Evolutionary conservation across 805 yeast species (phyloP).

Genomic region (Yamadazyma tumulicola): DNA sequence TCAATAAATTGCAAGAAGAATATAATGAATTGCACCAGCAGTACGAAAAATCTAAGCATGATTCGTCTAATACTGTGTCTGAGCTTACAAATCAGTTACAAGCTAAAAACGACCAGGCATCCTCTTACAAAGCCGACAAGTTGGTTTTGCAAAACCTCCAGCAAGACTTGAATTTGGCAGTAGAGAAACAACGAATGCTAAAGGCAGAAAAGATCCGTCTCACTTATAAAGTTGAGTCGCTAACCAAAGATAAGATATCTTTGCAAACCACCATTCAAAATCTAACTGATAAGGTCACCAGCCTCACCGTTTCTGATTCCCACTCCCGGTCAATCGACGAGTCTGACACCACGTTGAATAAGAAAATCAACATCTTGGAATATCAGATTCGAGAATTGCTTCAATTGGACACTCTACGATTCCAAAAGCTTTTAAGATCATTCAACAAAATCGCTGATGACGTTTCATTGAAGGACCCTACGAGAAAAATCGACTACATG

Average conservation of each 20-base stretch:
- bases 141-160: constrained; percentile 26
- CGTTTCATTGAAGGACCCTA: constrained; percentile 56
- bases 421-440: constrained; percentile 47
- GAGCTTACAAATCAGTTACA: constrained; percentile 22
- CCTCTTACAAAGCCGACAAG: constrained; percentile 10
- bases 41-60: constrained; percentile 19
- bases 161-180: constrained; percentile 36
- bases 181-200: constrained; percentile 41
- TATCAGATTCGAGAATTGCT: constrained; percentile 42
- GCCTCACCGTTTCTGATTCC: constrained; percentile 17
- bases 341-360: constrained; percentile 7
- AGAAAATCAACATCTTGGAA: constrained; percentile 29
- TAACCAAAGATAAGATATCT: constrained; percentile 34
- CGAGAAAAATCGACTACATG: constrained; percentile 39
- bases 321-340: constrained; percentile 6
- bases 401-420: constrained; percentile 40
- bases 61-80: constrained; percentile 19
- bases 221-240: constrained; percentile 37
- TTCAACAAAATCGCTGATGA: constrained; percentile 57
- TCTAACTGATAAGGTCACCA: constrained; percentile 35
- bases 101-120: constrained; percentile 15
- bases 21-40: constrained; percentile 12
- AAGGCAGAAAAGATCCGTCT: constrained; percentile 44
- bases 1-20: constrained; percentile 16
- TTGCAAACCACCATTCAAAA: constrained; percentile 34